Conservation (phyloP, 2,329 filamentous ascomycete species). For the Trichothecium roseum region DNA sequence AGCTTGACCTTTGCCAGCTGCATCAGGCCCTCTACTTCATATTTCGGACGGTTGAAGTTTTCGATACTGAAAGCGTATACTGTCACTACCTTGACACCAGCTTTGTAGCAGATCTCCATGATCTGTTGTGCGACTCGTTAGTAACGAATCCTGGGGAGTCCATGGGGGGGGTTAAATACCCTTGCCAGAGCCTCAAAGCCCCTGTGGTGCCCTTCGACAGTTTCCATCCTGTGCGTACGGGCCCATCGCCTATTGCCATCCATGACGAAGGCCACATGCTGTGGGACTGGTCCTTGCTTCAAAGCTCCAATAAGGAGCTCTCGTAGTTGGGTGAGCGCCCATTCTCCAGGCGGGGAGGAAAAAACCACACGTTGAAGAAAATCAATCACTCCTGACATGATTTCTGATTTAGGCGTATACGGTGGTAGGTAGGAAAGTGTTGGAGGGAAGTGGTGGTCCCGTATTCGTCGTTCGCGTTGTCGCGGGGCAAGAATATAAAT, state of each 20-base stretch:
- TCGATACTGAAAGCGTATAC: slow-evolving; percentile 99
- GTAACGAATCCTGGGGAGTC: neutral
- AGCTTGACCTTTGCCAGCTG: slow-evolving; percentile 95
- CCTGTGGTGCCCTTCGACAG: slow-evolving; percentile 88
- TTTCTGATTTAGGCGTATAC: neutral
- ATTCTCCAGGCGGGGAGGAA: slow-evolving; percentile 85
- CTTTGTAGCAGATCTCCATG: slow-evolving; percentile 96
- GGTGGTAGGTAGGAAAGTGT: neutral
- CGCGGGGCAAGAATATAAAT: neutral
- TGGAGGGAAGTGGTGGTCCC: slow-evolving; percentile 1
- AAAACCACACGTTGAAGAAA: slow-evolving; percentile 58
- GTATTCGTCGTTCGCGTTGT: neutral
- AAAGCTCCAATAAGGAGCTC: slow-evolving; percentile 82
- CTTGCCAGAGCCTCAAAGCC: slow-evolving; percentile 91
- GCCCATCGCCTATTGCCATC: slow-evolving; percentile 95
- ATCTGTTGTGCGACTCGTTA: slow-evolving; percentile 41
- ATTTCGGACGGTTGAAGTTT: slow-evolving; percentile 94
- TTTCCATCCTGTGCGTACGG: slow-evolving; percentile 83
- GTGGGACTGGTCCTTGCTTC: slow-evolving; percentile 81
- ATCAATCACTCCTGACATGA: slow-evolving; percentile 44
- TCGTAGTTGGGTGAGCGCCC: slow-evolving; percentile 66
- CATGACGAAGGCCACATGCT: slow-evolving; percentile 99
- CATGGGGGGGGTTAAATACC: slow-evolving; percentile 35
- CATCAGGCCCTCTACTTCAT: slow-evolving; percentile 96
- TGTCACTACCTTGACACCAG: slow-evolving; percentile 90